Base-by-base conservation (phyloP, 192 early-diverging fungal genomes). In the Pilaira anomala region DNA sequence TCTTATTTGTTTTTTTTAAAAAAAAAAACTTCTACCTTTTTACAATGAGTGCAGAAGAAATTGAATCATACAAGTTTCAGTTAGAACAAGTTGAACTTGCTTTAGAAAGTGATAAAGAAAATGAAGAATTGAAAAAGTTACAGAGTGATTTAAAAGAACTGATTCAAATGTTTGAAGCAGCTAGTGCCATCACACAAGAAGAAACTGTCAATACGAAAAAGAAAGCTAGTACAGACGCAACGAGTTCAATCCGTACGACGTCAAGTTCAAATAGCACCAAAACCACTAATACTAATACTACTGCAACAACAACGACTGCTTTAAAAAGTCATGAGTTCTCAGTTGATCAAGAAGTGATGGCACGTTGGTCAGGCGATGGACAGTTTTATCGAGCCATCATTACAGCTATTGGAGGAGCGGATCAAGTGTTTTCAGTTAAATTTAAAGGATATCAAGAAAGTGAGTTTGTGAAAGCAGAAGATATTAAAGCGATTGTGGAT, bases 21-120 rank as follows among this genome's bases (percentile, higher is more conserved):
- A n/a, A n/a, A n/a, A n/a, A n/a, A n/a, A n/a, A n/a, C n/a, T n/a
- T n/a, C n/a, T n/a, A n/a, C n/a, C n/a, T 36, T 36, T 36, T 36
- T 46, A 46, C 44, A 58, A 78, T 78, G 69, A 74, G 76, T 55
- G 75, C 66, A 45, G 74, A 79, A 45, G 87, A 89, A 50, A 65
- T 85, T 30, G 76, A 73, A 46, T 62, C 62, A 9, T 88, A 87
- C 65, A 82, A 76, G 48, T 86, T 88, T 64, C 84, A 88, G 63
- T 71, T 92, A 52, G 81, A 81, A 21, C 86, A 88, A 67, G 85
- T 93, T 52, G 83, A 91, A 30, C 75, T 84, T 64, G 86, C 88
- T 6, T 76, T 93, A 26, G 52, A 56, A 53, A 80, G 74, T 54
- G 87, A 90, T 72, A 88, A 89, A 9, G 73, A 73, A 26, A 90